Evolutionary conservation across 441 rosid species (phyloP).

Genomic region (Pelargonium myrrhifolium): DNA sequence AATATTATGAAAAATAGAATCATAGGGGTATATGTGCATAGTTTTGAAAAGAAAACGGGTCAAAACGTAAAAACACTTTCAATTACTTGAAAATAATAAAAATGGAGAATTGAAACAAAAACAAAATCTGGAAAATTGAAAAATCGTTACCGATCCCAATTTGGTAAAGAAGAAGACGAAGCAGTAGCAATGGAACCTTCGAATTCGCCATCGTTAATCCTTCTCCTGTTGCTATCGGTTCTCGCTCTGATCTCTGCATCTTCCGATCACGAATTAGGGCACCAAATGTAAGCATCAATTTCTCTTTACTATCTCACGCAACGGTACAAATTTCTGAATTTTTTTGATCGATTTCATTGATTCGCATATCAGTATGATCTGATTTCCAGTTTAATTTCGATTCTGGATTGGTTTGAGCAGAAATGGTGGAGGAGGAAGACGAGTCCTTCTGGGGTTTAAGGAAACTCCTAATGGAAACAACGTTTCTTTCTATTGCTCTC

Average conservation of each 20-base stretch:
- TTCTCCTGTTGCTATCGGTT: slow-evolving; percentile 10
- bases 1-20: neutral
- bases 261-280: slow-evolving; percentile 11
- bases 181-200: slow-evolving; percentile 21
- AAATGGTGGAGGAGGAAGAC: neutral
- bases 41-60: neutral
- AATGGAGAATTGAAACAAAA: too few species aligned
- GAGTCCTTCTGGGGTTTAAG: slow-evolving; percentile 53
- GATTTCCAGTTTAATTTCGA: slow-evolving; percentile 10
- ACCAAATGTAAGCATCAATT: slow-evolving; percentile 22
- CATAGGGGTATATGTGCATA: neutral
- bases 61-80: neutral
- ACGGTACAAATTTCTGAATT: neutral
- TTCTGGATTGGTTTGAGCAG: slow-evolving; percentile 6
- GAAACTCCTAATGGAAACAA: slow-evolving; percentile 61
- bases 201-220: slow-evolving; percentile 2
- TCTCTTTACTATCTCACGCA: neutral
- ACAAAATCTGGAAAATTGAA: neutral
- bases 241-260: slow-evolving; percentile 22
- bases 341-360: neutral
- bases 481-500: slow-evolving; percentile 66
- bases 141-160: neutral
- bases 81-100: too few species aligned
- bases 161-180: neutral
- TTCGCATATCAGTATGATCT: neutral